These are phyloP conservation scores for Ganoderma multipileum DNA, from an alignment of 1,284 basidiomycete genomes.

Conservation along the genomic window DNA sequence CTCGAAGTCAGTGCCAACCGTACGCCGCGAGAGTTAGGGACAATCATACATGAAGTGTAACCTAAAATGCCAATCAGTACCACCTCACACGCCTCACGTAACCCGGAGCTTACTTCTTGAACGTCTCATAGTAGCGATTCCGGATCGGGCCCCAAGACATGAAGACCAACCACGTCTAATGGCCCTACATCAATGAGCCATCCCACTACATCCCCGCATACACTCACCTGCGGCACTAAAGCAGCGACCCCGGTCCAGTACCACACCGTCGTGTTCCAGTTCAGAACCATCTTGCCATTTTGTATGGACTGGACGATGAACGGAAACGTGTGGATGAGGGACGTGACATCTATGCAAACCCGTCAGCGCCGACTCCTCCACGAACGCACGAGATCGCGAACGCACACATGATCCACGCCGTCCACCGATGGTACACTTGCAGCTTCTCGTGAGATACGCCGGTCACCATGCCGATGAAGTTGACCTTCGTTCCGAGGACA, in stretches of 20 bases:
- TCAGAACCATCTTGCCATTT: conserved; percentile 33
- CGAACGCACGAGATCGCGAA: conserved; percentile 18
- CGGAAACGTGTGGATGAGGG: conserved; percentile 46
- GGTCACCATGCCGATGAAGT: conserved; percentile 46
- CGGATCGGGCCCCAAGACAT: conserved; percentile 45
- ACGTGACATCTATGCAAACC: conserved; percentile 40
- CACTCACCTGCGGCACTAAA: conserved; percentile 43
- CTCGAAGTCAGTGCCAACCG: background rate
- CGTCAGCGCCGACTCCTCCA: background rate
- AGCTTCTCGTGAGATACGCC: conserved; percentile 53
- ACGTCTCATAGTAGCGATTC: conserved; percentile 47
- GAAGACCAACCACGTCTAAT: conserved; percentile 29
- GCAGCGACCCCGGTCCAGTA: conserved; percentile 48
- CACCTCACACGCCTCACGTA: conserved; percentile 2
- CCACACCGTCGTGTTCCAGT: conserved; percentile 34
- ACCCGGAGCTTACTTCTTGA: conserved; percentile 45
- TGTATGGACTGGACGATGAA: conserved; percentile 40
- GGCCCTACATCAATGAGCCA: background rate
- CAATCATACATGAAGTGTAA: conserved; percentile 17
- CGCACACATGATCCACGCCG: conserved; percentile 45
- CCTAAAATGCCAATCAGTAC: background rate
- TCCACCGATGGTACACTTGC: conserved; percentile 52
- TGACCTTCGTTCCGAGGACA: conserved; percentile 49
- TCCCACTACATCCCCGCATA: background rate
- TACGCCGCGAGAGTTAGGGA: background rate